phyloP scores from a whole-genome alignment of 1,284 basidiomycete species.

The Xerocomus amazonicus region DNA sequence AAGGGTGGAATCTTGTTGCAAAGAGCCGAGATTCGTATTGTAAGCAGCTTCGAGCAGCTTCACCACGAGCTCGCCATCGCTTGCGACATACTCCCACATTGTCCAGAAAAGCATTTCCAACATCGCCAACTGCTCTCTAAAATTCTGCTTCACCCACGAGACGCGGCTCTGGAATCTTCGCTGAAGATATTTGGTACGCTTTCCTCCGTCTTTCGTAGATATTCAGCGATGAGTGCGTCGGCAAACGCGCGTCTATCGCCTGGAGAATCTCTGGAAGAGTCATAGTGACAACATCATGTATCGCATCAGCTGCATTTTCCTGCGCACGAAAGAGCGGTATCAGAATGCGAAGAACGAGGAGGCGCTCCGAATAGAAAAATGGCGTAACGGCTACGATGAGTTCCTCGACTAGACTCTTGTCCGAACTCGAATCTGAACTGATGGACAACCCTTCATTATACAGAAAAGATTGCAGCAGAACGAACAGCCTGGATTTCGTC shows the following conservation, averaged over 20 bases:
- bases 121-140: constrained; percentile 74
- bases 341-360: constrained; percentile 61
- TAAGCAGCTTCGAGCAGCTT: constrained; percentile 65
- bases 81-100: constrained; percentile 74
- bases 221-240: constrained; percentile 53
- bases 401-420: constrained; percentile 46
- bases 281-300: constrained; percentile 52
- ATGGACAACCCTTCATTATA: constrained; percentile 72
- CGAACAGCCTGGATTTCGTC: constrained; percentile 73
- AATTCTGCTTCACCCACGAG: constrained; percentile 74
- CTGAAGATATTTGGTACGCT: constrained; percentile 50
- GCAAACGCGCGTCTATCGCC: constrained; percentile 58
- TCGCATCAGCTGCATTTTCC: constrained; percentile 50
- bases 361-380: constrained; percentile 73
- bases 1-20: constrained; percentile 64
- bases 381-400: constrained; percentile 69
- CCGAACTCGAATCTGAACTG: constrained; percentile 42
- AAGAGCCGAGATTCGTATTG: constrained; percentile 61
- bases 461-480: constrained; percentile 71
- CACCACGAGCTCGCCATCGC: constrained; percentile 59
- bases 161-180: constrained; percentile 57
- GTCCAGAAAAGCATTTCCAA: constrained; percentile 84
- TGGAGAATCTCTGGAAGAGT: constrained; percentile 61
- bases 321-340: constrained; percentile 65
- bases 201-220: constrained; percentile 51